phyloP scores from a whole-genome alignment of 805 yeast species.

The Wickerhamiella sorbophila region DNA sequence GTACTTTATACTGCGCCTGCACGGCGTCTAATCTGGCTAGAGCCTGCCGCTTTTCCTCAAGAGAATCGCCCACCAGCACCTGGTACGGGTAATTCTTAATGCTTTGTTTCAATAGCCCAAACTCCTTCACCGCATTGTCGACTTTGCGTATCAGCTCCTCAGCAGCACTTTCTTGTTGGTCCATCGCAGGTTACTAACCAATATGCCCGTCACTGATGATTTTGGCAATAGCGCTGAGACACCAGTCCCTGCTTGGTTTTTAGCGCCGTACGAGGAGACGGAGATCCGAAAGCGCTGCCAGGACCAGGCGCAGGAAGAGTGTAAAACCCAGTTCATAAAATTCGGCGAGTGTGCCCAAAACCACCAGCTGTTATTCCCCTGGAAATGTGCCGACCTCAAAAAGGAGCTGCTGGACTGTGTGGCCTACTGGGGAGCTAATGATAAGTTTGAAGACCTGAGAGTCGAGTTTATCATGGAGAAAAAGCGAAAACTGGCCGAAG shows the following conservation, averaged over 20 bases:
- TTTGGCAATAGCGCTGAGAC: conserved; percentile 13
- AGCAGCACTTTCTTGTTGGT: background rate
- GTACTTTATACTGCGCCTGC: background rate
- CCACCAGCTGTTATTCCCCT: conserved; percentile 25
- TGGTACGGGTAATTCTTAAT: background rate
- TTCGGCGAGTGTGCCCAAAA: conserved; percentile 24
- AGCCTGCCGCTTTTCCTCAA: background rate
- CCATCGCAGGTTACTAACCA: background rate
- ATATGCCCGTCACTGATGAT: background rate
- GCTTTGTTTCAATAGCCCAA: background rate
- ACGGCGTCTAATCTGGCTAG: background rate
- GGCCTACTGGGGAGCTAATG: conserved; percentile 23
- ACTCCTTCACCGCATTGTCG: background rate
- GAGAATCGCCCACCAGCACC: background rate
- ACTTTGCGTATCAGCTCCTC: background rate
- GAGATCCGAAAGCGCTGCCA: conserved; percentile 23
- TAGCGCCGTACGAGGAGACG: conserved; percentile 28
- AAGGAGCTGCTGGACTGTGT: conserved; percentile 24
- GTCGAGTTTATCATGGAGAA: conserved; percentile 21
- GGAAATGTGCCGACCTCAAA: conserved; percentile 26
- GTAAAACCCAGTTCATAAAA: conserved; percentile 20
- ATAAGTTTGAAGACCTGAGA: conserved; percentile 21
- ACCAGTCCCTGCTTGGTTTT: conserved; percentile 26
- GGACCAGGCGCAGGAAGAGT: conserved; percentile 22
- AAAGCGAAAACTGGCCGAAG: conserved; percentile 11